A percentile compares a stretch with the other conserved stretches of the same genome.
phyloP scores from a whole-genome alignment of 2,329 filamentous ascomycete species.

The Trichoderma koningii region DNA sequence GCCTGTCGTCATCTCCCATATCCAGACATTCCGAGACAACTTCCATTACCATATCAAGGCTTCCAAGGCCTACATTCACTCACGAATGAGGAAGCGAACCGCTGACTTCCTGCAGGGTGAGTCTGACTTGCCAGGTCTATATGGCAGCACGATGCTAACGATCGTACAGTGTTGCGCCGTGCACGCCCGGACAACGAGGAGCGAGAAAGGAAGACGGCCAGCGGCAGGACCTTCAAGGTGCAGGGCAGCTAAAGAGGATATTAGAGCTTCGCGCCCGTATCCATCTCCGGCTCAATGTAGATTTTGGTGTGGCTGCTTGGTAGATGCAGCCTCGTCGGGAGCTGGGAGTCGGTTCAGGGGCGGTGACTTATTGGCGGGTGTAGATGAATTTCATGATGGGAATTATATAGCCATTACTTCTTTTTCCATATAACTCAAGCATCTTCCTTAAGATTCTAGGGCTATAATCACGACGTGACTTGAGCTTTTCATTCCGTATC shows the following conservation, averaged over 20 bases:
- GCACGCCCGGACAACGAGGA: conserved; percentile 94
- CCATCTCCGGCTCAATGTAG: conserved; percentile 9
- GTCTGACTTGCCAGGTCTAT: conserved; percentile 30
- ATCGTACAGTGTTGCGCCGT: conserved; percentile 77
- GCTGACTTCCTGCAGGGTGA: conserved; percentile 96
- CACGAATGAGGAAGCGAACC: conserved; percentile 94
- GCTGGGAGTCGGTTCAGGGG: background rate
- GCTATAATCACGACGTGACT: background rate
- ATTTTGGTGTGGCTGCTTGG: conserved; percentile 17
- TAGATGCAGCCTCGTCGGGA: conserved; percentile 1
- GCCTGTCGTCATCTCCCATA: conserved; percentile 95
- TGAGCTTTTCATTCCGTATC: background rate
- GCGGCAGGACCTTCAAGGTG: conserved; percentile 83
- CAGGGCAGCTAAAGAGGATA: conserved; percentile 42
- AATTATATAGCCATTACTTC: conserved; percentile 12
- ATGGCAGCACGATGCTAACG: conserved; percentile 34
- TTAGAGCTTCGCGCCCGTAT: conserved; percentile 24
- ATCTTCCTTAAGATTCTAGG: background rate
- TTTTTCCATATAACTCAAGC: background rate
- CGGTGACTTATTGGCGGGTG: conserved; percentile 6
- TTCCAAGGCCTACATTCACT: conserved; percentile 98
- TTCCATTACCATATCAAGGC: conserved; percentile 99
- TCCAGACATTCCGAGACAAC: conserved; percentile 99
- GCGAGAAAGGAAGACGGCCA: conserved; percentile 97
- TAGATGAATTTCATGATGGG: conserved; percentile 24